These are phyloP conservation scores for Cryphonectria nitschkei DNA, from an alignment of 2,329 filamentous ascomycete species.

Conservation along the genomic window DNA sequence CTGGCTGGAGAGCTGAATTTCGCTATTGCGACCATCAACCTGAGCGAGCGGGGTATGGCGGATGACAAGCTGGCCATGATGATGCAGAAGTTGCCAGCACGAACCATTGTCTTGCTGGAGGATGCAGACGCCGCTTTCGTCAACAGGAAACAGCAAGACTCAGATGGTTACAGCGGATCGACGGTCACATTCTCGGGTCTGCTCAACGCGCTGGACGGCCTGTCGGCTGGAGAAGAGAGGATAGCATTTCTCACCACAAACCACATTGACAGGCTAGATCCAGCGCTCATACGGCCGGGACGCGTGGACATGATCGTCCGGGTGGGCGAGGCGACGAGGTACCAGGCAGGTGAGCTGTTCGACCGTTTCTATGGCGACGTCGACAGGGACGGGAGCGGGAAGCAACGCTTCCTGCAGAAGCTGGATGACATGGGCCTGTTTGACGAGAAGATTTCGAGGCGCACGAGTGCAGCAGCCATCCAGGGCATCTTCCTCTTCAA, in stretches of 20 bases:
- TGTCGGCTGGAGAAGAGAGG: constrained; percentile 93
- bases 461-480: constrained; percentile 85
- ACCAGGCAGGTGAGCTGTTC: constrained; percentile 88
- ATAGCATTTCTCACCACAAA: constrained; percentile 96
- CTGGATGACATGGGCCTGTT: constrained; percentile 74
- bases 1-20: constrained; percentile 91
- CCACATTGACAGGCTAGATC: constrained; percentile 85
- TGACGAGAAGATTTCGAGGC: constrained; percentile 54
- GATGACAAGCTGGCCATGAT: constrained; percentile 88
- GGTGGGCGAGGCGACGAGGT: constrained; percentile 83
- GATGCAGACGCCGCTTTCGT: constrained; percentile 91
- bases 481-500: constrained; percentile 96
- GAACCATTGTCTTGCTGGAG: constrained; percentile 82
- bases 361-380: constrained; percentile 90
- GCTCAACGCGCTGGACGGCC: constrained; percentile 82
- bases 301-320: constrained; percentile 92
- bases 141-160: constrained; percentile 75
- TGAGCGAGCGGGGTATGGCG: constrained; percentile 86
- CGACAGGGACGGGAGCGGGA: constrained; percentile 65
- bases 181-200: constrained; percentile 94
- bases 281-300: constrained; percentile 86
- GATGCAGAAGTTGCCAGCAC: constrained; percentile 79
- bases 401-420: constrained; percentile 70
- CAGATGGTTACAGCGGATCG: constrained; percentile 82
- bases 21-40: constrained; percentile 88